Percentiles rank a stretch among this genome's conserved stretches.
phyloP scores from a whole-genome alignment of 495 filamentous ascomycete genomes.

The Amniculicola lignicola region DNA sequence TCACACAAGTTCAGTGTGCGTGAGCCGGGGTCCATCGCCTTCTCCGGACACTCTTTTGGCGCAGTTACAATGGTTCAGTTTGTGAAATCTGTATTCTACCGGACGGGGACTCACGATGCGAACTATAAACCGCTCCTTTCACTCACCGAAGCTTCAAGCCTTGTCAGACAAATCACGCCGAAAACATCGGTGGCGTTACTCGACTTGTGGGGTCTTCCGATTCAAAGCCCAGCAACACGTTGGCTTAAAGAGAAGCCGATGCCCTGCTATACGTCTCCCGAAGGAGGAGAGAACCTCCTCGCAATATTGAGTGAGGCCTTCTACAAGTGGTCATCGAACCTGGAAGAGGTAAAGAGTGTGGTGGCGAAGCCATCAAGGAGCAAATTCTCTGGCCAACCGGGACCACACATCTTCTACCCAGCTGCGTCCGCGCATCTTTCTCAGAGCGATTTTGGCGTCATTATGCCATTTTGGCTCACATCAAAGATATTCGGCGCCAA shows the following conservation, averaged over 20 bases:
- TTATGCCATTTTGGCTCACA: constrained; percentile 69
- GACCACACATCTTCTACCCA: constrained; percentile 57
- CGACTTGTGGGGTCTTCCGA: constrained; percentile 71
- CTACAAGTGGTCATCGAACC: constrained; percentile 65
- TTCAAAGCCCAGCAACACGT: constrained; percentile 52
- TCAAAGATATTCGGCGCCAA: constrained; percentile 56
- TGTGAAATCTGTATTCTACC: constrained; percentile 67
- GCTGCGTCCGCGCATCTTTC: constrained; percentile 62
- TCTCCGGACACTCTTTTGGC: constrained; percentile 74
- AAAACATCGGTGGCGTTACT: constrained; percentile 59
- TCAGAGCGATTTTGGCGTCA: constrained; percentile 73
- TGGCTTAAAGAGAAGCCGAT: constrained; percentile 63
- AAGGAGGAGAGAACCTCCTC: constrained; percentile 53
- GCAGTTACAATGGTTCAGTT: constrained; percentile 68
- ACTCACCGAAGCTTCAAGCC: constrained; percentile 47
- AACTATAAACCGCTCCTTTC: constrained; percentile 48
- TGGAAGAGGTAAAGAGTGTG: constrained; percentile 56
- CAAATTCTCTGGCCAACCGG: constrained; percentile 12
- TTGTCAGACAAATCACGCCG: constrained; percentile 61
- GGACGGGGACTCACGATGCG: constrained; percentile 18
- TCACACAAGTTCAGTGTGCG: constrained; percentile 57
- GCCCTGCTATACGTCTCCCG: constrained; percentile 55
- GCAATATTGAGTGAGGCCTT: constrained; percentile 67
- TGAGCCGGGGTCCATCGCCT: constrained; percentile 66
- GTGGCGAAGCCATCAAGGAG: constrained; percentile 43